Evolutionary conservation across 1,284 basidiomycete genomes (phyloP).

Genomic region (Apiotrichum akiyoshidainum): DNA sequence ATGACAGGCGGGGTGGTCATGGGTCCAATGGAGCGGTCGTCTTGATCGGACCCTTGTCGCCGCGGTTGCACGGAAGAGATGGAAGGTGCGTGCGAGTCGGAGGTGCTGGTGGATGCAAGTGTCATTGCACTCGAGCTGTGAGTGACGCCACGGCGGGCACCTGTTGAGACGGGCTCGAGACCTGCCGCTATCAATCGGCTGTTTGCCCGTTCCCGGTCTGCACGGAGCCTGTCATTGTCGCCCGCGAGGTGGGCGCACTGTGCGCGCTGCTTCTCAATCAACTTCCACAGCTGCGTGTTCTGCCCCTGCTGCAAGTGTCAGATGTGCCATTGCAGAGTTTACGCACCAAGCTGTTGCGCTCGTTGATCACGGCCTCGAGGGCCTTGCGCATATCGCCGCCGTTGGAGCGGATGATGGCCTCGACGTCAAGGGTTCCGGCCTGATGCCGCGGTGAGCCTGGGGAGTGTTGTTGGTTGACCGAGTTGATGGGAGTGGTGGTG

Average conservation of each 20-base stretch:
- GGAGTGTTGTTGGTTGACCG: conserved; percentile 11
- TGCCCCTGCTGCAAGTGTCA: conserved; percentile 57
- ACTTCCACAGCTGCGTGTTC: conserved; percentile 85
- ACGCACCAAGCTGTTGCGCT: conserved; percentile 65
- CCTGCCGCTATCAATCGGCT: conserved; percentile 32
- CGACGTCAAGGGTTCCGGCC: conserved; percentile 31
- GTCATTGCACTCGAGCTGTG: conserved; percentile 39
- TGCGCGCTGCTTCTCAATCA: conserved; percentile 73
- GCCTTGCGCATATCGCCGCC: conserved; percentile 58
- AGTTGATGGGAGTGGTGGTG: conserved; percentile 4
- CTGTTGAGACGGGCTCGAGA: conserved; percentile 28
- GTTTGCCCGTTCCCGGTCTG: conserved; percentile 64
- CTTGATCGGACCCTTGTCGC: conserved; percentile 40
- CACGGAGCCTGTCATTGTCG: conserved; percentile 65
- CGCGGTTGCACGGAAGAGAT: conserved; percentile 5
- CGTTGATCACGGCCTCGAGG: conserved; percentile 67
- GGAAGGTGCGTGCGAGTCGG: background rate
- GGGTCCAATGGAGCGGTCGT: conserved; percentile 19
- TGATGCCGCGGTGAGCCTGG: conserved; percentile 29
- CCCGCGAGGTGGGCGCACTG: conserved; percentile 40
- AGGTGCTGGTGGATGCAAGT: conserved; percentile 17
- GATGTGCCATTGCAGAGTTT: background rate
- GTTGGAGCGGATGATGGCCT: conserved; percentile 28
- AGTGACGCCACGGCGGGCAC: conserved; percentile 26
- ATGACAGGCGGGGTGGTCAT: background rate